These are phyloP conservation scores for Plantago major DNA, from an alignment of 257 asterid genomes.

Conservation along the genomic window DNA sequence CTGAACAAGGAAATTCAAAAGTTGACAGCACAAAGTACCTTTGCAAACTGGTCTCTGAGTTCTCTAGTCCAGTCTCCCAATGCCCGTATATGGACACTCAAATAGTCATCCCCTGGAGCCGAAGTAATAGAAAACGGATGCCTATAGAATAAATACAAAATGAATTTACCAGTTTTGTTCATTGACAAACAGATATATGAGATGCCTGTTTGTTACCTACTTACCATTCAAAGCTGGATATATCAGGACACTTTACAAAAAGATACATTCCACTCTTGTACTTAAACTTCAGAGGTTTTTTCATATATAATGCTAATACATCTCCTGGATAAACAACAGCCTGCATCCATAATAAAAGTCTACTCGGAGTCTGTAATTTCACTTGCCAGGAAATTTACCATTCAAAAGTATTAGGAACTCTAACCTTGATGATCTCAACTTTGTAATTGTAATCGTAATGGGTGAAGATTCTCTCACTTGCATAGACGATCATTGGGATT, in stretches of 20 bases:
- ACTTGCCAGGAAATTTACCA: too few relatives aligned
- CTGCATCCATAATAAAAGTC: constrained; percentile 28
- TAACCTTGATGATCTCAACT: constrained; percentile 65
- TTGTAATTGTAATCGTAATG: constrained; percentile 47
- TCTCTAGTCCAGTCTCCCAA: constrained; percentile 93
- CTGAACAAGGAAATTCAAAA: neutral
- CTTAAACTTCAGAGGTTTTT: constrained; percentile 71
- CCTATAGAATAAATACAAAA: constrained; percentile 32
- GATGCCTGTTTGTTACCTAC: constrained; percentile 18
- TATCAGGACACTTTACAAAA: constrained; percentile 80
- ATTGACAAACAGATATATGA: neutral
- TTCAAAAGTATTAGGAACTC: neutral
- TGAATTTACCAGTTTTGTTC: neutral
- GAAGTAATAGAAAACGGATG: constrained; percentile 97
- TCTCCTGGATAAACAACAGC: constrained; percentile 84
- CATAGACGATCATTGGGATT: constrained; percentile 53
- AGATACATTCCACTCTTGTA: constrained; percentile 97
- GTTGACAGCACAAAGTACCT: constrained; percentile 33
- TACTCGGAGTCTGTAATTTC: too few relatives aligned
- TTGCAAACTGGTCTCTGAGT: constrained; percentile 53
- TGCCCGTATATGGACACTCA: constrained; percentile 81
- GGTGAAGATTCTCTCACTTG: constrained; percentile 60
- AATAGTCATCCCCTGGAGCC: constrained; percentile 81
- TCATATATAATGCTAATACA: constrained; percentile 80
- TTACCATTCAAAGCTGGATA: constrained; percentile 72